Percentiles rank a stretch among this genome's conserved stretches.
These are phyloP conservation scores for Pleurotus eryngii DNA, from an alignment of 768 basidiomycete species.

Conservation along the genomic window DNA sequence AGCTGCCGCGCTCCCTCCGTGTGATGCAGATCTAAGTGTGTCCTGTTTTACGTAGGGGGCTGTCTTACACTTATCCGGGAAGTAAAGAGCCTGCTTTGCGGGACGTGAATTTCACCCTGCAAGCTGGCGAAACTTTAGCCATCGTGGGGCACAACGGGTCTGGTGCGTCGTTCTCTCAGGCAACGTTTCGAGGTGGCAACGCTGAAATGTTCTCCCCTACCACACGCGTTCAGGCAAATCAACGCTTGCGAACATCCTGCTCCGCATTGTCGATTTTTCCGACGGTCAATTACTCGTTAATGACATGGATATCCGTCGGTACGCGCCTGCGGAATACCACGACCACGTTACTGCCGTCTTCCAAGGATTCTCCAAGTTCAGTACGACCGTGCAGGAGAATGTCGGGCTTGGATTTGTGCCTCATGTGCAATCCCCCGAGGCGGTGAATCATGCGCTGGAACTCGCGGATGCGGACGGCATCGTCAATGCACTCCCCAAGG, in stretches of 20 bases:
- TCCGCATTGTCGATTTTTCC: conserved; percentile 78
- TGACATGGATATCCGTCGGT: conserved; percentile 60
- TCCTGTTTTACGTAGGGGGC: conserved; percentile 37
- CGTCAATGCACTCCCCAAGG: conserved; percentile 64
- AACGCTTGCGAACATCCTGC: conserved; percentile 77
- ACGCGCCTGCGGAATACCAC: conserved; percentile 70
- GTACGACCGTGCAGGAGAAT: conserved; percentile 75
- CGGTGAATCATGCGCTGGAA: conserved; percentile 62
- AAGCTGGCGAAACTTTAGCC: conserved; percentile 77
- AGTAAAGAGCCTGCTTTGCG: conserved; percentile 61
- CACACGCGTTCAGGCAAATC: conserved; percentile 62
- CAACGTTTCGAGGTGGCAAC: neutral
- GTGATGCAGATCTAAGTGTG: conserved; percentile 8
- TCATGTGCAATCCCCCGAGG: conserved; percentile 51
- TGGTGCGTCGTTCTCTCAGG: conserved; percentile 36
- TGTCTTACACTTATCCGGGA: conserved; percentile 82
- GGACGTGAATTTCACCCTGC: conserved; percentile 66
- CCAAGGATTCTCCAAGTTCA: conserved; percentile 83
- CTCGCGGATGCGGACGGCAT: conserved; percentile 70
- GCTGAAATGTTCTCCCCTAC: conserved; percentile 9
- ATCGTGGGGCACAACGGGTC: conserved; percentile 86
- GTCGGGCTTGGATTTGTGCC: conserved; percentile 80
- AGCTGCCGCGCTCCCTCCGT: conserved; percentile 3
- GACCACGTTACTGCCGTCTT: conserved; percentile 76
- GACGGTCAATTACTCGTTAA: conserved; percentile 68